Evolutionary conservation across 192 early-diverging fungal species (phyloP), one percentile per base, ranked within the genome.

Genomic region (Coemansia sp.): DNA sequence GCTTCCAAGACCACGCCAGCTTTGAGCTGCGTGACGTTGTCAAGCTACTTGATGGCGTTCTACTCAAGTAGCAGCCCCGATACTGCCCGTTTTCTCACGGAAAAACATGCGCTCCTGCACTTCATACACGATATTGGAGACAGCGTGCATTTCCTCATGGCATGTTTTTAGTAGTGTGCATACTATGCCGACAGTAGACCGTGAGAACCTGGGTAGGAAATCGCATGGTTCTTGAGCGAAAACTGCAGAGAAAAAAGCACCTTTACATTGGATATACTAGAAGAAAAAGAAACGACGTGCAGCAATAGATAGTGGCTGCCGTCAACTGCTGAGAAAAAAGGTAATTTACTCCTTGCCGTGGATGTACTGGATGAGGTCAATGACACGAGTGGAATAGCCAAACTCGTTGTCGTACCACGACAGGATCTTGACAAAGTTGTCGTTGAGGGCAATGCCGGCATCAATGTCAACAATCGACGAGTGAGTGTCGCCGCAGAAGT

Each of bases 391-490:
- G 21, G 90, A 91, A 91, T 99, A 99, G 65, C 95, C 95, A 70
- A 80, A 89, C 84, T 97, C 91, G 85, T 90, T 83, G 62, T 95
- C 93, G 84, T 94, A 97, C 91, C 92, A 97, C 37, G 94, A 88
- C 55, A 98, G 85, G 24, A 98, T 71, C 92, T 99, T 99, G 86
- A 97, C 93, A 84, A 97, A 99, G 74, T 86, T 91, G 71, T 93
- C 86, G 82, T 91, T 95, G 63, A 99, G 85, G 33, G 91, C 87
- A 70, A 99, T 97, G 69, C 95, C 95, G 69, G 95, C 97, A 73
- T 92, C 90, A 72, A 94, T 89, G 77, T 99, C 97, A 70, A 97
- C 95, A 83, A 96, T 94, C 75, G 89, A 91, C 28, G 95, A 96
- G 83, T 86, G 92, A 16, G 85, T 73, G 83, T 98, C 95, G 58